Conservation (phyloP, 441 rosid species). For the Populus hybrid region DNA sequence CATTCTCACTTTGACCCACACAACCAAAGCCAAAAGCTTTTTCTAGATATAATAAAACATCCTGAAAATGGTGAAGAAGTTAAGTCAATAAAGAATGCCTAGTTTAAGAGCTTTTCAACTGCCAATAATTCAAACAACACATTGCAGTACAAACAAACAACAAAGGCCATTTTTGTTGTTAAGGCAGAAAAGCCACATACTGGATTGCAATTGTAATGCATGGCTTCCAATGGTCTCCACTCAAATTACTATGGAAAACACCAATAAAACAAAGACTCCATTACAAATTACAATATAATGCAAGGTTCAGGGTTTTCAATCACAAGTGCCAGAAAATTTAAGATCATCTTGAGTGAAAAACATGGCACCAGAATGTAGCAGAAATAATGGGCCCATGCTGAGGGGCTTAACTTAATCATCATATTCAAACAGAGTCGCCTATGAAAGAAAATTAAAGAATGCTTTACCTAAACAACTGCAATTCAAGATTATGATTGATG, state of each 20-base stretch:
- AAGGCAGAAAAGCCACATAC: background rate
- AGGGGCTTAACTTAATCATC: background rate
- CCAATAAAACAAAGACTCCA: background rate
- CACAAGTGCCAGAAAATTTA: background rate
- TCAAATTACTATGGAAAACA: background rate
- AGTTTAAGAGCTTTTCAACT: background rate
- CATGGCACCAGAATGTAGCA: background rate
- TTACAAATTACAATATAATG: background rate
- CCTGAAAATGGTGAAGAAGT: constrained; percentile 41
- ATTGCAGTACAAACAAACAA: background rate
- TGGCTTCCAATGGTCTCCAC: background rate
- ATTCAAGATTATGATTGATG: background rate
- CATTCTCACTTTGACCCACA: constrained; percentile 66
- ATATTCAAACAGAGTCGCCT: background rate
- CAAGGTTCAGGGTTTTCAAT: background rate
- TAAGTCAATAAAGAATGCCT: background rate
- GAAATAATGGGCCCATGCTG: background rate
- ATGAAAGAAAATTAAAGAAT: background rate
- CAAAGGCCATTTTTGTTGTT: background rate
- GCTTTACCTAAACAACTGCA: background rate
- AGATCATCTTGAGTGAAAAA: background rate
- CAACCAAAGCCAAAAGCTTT: constrained; percentile 63
- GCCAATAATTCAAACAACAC: background rate
- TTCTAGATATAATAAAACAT: constrained; percentile 69
- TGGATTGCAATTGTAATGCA: background rate